phyloP scores from a whole-genome alignment of 305 asterid species.

The Plantago rigida region DNA sequence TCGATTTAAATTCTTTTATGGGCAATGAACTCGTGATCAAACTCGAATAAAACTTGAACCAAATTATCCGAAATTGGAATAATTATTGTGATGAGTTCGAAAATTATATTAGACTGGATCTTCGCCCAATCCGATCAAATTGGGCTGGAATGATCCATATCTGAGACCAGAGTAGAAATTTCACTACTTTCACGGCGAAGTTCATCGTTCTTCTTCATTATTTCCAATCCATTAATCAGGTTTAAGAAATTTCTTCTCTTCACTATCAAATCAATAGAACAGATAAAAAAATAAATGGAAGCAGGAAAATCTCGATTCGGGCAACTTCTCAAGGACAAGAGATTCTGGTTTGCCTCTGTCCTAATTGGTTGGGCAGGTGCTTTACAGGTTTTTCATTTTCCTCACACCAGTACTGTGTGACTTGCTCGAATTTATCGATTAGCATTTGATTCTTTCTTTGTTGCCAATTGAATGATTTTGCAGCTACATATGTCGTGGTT shows the following conservation, averaged over 20 bases:
- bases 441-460: background rate
- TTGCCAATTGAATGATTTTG: background rate
- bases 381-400: conserved; percentile 46
- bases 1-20: no score
- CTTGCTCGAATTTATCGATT: background rate
- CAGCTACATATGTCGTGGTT: conserved; percentile 88
- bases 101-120: no score
- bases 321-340: conserved; percentile 52
- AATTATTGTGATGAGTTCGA: no score
- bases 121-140: no score
- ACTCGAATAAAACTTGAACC: no score
- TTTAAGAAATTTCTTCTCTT: background rate
- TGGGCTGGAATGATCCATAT: no score
- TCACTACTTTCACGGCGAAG: no score
- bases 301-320: conserved; percentile 34
- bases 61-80: no score
- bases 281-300: conserved; percentile 28
- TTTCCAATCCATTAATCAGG: no score
- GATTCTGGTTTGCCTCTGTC: conserved; percentile 61
- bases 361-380: conserved; percentile 66
- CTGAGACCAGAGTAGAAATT: no score
- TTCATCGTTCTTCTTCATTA: no score
- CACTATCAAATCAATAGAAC: background rate
- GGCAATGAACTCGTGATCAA: no score
- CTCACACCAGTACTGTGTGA: background rate